Evolutionary conservation across 148 eudicot species (phyloP).

Genomic region (Cornus controversa): DNA sequence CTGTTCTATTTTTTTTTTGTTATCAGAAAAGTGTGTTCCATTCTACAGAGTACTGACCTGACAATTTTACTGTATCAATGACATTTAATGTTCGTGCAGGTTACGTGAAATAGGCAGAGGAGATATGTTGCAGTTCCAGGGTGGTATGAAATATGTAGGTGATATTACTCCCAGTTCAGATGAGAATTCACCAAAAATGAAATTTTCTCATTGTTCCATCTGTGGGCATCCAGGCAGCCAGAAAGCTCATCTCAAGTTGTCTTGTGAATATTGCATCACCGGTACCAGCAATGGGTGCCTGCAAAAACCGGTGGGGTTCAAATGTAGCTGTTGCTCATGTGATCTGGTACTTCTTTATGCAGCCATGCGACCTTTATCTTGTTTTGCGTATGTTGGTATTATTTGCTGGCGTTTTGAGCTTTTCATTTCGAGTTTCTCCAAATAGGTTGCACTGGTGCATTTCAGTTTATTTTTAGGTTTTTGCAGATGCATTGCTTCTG

Average conservation of each 20-base stretch:
- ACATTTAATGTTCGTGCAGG: slow-evolving; percentile 39
- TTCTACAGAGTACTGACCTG: not conserved
- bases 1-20: slow-evolving; percentile 8
- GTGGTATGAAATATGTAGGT: slow-evolving; percentile 17
- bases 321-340: slow-evolving; percentile 71
- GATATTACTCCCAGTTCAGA: slow-evolving; percentile 29
- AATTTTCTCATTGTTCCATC: slow-evolving; percentile 72
- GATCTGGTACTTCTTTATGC: slow-evolving; percentile 40
- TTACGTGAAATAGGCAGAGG: slow-evolving; percentile 65
- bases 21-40: slow-evolving; percentile 1
- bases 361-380: not conserved
- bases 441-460: not conserved
- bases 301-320: slow-evolving; percentile 58
- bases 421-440: not conserved
- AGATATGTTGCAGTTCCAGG: slow-evolving; percentile 21
- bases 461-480: not conserved
- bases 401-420: not conserved
- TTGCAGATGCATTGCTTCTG: not conserved
- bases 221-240: slow-evolving; percentile 98
- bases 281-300: slow-evolving; percentile 46
- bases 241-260: slow-evolving; percentile 55
- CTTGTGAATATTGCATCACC: slow-evolving; percentile 63
- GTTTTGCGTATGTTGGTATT: not conserved
- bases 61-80: slow-evolving; percentile 1
- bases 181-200: slow-evolving; percentile 33